phyloP scores from a whole-genome alignment of 176 grass and related monocot genomes.

The Panicum miliaceum region DNA sequence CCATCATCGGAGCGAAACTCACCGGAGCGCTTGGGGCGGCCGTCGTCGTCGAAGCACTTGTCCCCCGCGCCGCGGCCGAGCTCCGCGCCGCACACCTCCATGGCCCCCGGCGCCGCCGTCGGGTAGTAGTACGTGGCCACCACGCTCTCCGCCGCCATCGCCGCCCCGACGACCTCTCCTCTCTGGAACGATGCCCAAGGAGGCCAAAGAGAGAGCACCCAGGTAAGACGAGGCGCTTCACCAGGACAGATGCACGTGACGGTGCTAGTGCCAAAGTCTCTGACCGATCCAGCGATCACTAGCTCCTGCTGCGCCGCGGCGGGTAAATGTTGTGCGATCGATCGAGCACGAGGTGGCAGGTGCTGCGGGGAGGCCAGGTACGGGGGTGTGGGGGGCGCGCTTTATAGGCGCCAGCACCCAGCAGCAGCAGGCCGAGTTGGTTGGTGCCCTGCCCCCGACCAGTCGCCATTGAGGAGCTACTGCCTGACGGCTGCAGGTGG shows the following conservation, averaged over 20 bases:
- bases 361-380: not conserved
- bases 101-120: slow-evolving; percentile 28
- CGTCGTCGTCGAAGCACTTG: slow-evolving; percentile 69
- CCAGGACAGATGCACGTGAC: not conserved
- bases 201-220: not conserved
- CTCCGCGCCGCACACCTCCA: slow-evolving; percentile 54
- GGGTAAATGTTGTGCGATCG: not conserved
- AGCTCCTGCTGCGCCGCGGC: not conserved
- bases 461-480: not conserved
- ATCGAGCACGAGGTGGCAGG: not conserved
- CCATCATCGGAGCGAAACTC: not conserved
- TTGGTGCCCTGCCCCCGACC: not conserved
- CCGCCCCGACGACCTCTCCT: not conserved
- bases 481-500: too few species aligned
- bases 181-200: not conserved
- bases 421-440: too few species aligned
- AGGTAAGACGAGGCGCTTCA: not conserved
- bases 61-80: slow-evolving; percentile 44
- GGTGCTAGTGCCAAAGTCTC: too few species aligned
- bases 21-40: slow-evolving; percentile 66
- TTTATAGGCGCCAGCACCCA: slow-evolving; percentile 28
- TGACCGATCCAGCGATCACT: not conserved
- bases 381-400: not conserved
- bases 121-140: slow-evolving; percentile 56
- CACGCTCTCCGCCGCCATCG: slow-evolving; percentile 59